Conservation (phyloP, 1,284 basidiomycete genomes). For the Moesziomyces globuligerus region DNA sequence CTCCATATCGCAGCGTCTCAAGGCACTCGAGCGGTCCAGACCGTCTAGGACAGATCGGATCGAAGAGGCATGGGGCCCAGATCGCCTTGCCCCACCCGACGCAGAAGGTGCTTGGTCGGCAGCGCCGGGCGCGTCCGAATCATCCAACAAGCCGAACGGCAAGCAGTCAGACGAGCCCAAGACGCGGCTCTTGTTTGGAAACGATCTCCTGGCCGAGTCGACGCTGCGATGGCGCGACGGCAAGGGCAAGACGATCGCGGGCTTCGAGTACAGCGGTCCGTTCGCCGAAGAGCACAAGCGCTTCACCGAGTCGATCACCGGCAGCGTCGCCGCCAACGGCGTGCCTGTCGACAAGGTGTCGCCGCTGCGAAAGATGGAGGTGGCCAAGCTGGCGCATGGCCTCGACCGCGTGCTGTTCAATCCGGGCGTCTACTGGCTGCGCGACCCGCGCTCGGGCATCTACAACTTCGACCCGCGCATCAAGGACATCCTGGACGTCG, state of each 20-base stretch:
- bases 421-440: slow-evolving; percentile 89
- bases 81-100: slow-evolving; percentile 25
- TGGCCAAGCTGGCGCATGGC: slow-evolving; percentile 80
- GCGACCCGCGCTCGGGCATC: slow-evolving; percentile 83
- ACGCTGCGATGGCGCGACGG: slow-evolving; percentile 29
- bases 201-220: slow-evolving; percentile 20
- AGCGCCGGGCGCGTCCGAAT: neutral
- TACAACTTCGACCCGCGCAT: slow-evolving; percentile 85
- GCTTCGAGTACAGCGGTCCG: slow-evolving; percentile 19
- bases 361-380: slow-evolving; percentile 66
- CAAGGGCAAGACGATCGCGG: slow-evolving; percentile 14
- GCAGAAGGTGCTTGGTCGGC: slow-evolving; percentile 14
- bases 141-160: slow-evolving; percentile 7
- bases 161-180: slow-evolving; percentile 21
- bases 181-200: slow-evolving; percentile 23
- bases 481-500: slow-evolving; percentile 78
- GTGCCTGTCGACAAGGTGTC: slow-evolving; percentile 41
- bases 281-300: slow-evolving; percentile 22
- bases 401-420: slow-evolving; percentile 74
- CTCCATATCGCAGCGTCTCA: slow-evolving; percentile 37
- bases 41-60: slow-evolving; percentile 2
- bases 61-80: slow-evolving; percentile 28
- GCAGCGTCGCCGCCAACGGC: slow-evolving; percentile 17
- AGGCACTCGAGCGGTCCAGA: slow-evolving; percentile 7
- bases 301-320: slow-evolving; percentile 34